Base-by-base conservation (phyloP, 441 rosid species). In the Bocquillonia castaneifolia region DNA sequence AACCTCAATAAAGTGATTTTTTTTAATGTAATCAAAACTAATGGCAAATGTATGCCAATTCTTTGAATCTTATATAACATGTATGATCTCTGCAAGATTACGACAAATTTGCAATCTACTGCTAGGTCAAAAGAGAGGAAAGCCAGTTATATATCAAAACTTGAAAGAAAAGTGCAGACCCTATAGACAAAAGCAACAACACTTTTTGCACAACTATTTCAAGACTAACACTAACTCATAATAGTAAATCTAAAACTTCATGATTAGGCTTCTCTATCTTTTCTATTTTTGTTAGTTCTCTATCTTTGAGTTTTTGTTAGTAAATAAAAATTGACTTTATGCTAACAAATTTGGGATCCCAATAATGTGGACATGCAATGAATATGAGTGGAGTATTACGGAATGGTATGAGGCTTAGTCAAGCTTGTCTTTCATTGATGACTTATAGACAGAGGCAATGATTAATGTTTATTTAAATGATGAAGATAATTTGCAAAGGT, bases 111-210 rank as follows among this genome's bases (percentile, higher is more conserved):
- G 39, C 96, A 90, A 75, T 88, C 97, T 70, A 96, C 96, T 73
- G 90, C 98, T 68, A 87, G 96, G 40, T 88, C 93, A 20, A 92
- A 90, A 72, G 96, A 92, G 79, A 86, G 96, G 78, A 90, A 90
- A 72, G 90, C 93, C 37, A 86, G 87, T n/a, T 92, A 93, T 69
- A 89, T 88, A 26, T 65, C 82, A 47, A 92, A 90, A 72, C 90
- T 93, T 10, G 96, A 90, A 83, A 81, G 88, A 71, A 93, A 88
- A 81, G 96, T 90, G 37, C 93, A 90, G 68, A 85, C 92, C 52
- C 88, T 92, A 73, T 91, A 92, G 77, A 88, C 96, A 37, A 96
- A 93, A 84, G 91, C 97, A 61, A 90, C 96, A 59, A 88, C 97
- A 29, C 90, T 90, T 50, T 87, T 89, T 76, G 93, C 98, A 26